Conservation (phyloP, 2,329 filamentous ascomycete genomes). For the Epichloe sibirici region DNA sequence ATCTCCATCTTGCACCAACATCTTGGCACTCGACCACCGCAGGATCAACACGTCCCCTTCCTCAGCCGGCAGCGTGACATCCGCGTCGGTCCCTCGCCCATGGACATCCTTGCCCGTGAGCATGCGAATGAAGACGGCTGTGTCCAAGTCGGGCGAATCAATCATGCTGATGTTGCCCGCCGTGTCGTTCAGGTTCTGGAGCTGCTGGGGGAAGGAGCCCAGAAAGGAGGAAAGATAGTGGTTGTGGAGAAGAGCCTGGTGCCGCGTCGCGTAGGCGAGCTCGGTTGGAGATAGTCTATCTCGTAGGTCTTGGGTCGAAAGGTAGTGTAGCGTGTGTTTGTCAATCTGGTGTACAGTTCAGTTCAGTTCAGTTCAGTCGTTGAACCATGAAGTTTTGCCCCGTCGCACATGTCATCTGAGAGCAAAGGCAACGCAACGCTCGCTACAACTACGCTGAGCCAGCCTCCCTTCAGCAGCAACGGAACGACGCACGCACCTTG, state of each 20-base stretch:
- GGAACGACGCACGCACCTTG: slow-evolving; percentile 47
- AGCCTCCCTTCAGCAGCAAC: neutral
- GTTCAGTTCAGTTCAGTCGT: slow-evolving; percentile 1
- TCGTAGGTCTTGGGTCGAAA: slow-evolving; percentile 42
- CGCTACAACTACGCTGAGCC: too few species aligned
- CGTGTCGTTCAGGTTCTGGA: slow-evolving; percentile 84
- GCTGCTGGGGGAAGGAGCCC: slow-evolving; percentile 59
- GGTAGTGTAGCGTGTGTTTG: slow-evolving; percentile 61
- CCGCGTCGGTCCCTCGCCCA: slow-evolving; percentile 51
- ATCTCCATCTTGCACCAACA: slow-evolving; percentile 39
- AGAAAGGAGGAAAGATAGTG: slow-evolving; percentile 85
- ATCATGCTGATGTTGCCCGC: slow-evolving; percentile 88
- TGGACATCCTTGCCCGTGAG: slow-evolving; percentile 47
- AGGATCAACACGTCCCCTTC: slow-evolving; percentile 57
- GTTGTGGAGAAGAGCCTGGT: slow-evolving; percentile 70
- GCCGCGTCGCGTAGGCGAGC: slow-evolving; percentile 67
- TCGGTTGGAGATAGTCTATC: slow-evolving; percentile 64
- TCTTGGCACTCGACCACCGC: slow-evolving; percentile 62
- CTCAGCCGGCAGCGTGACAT: slow-evolving; percentile 44
- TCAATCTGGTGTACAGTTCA: slow-evolving; percentile 46
- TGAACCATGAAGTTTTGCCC: neutral
- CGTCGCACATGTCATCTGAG: neutral
- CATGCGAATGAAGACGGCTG: slow-evolving; percentile 73
- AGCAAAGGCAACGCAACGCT: too few species aligned
- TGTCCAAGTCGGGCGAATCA: slow-evolving; percentile 69